Conservation (phyloP, 2,329 filamentous ascomycete species). For the Metarhizium brunneum region DNA sequence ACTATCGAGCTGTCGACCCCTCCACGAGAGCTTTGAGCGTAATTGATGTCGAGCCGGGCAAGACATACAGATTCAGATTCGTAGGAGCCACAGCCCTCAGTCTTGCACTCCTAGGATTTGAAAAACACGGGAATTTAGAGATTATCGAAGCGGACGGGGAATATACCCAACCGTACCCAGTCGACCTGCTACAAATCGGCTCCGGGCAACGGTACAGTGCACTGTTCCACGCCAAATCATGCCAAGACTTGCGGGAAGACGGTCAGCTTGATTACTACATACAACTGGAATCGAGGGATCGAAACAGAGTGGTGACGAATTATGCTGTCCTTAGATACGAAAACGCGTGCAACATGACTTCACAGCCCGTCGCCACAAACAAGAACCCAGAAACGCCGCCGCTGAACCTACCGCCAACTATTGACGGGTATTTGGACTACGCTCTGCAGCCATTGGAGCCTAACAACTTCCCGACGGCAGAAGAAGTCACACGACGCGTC, state of each 20-base stretch:
- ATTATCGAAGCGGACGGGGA: conserved; percentile 2
- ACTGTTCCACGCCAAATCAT: conserved; percentile 5
- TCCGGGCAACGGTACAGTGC: conserved; percentile 5
- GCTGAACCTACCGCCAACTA: conserved; percentile 1
- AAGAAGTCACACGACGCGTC: conserved; percentile 1
- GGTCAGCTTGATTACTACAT: conserved; percentile 32
- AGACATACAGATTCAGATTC: neutral
- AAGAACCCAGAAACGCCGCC: neutral
- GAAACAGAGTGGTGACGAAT: conserved; percentile 32
- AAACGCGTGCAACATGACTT: conserved; percentile 2
- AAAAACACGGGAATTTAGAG: neutral
- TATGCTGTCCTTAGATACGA: conserved; percentile 41
- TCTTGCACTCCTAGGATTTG: neutral
- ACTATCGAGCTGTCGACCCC: neutral
- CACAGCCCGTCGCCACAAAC: neutral
- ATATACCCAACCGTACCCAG: neutral
- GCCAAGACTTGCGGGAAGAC: conserved; percentile 3
- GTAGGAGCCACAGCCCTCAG: neutral
- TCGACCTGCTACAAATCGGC: conserved; percentile 1
- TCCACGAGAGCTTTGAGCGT: neutral
- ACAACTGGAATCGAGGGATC: conserved; percentile 40
- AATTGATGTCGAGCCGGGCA: neutral
- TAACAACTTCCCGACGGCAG: neutral
- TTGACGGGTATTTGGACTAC: conserved; percentile 2
- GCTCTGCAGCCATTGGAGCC: neutral